Evolutionary conservation across 2,329 filamentous ascomycete species (phyloP).

Genomic region (Cercospora beticola): DNA sequence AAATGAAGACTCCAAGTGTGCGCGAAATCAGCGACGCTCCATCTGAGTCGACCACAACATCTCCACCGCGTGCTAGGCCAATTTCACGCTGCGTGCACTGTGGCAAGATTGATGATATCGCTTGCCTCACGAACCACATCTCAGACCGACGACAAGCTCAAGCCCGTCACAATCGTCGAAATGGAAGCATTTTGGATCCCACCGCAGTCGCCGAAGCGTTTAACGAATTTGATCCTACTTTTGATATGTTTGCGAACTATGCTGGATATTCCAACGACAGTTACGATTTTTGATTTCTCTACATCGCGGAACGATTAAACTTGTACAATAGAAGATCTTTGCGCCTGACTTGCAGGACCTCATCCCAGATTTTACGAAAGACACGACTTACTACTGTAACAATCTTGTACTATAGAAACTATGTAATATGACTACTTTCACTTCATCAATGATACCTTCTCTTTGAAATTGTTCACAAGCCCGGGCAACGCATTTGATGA

Average conservation of each 20-base stretch:
- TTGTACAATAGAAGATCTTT: not conserved
- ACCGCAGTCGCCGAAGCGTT: not conserved
- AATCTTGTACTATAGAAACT: not conserved
- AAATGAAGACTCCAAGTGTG: not conserved
- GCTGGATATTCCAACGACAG: not conserved
- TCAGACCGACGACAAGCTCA: not conserved
- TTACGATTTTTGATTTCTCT: not conserved
- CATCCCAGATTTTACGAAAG: not conserved
- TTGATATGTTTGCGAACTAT: not conserved
- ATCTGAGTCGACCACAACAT: not conserved
- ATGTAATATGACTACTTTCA: not conserved
- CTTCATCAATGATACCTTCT: not conserved
- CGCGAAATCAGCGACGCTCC: not conserved
- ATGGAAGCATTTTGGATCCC: not conserved
- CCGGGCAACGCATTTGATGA: not conserved
- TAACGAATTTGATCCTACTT: not conserved
- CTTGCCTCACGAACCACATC: slow-evolving; percentile 3
- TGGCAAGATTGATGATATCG: not conserved
- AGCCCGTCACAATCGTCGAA: not conserved
- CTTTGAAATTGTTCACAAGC: not conserved
- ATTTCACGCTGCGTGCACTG: not conserved
- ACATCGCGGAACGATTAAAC: not conserved
- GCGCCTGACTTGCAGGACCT: not conserved
- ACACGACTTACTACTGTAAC: not conserved
- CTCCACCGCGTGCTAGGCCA: not conserved